These are phyloP conservation scores for Rubroshorea leprosula DNA, from an alignment of 345 rosid species.

Conservation along the genomic window DNA sequence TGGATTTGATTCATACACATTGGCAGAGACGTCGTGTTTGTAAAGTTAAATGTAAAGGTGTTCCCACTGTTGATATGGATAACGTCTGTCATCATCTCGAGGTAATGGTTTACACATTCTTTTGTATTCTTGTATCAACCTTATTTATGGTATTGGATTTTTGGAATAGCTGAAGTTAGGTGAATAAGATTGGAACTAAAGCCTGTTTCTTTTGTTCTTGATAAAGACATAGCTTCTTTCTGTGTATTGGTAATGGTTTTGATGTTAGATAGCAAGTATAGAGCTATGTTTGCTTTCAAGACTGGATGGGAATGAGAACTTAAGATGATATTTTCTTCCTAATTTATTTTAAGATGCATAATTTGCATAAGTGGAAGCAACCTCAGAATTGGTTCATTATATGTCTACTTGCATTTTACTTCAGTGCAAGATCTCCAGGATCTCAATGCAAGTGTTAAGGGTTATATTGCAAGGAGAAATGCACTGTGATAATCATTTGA, in stretches of 20 bases:
- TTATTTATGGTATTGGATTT: no score
- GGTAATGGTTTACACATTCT: constrained; percentile 31
- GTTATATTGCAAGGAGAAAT: background rate
- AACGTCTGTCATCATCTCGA: constrained; percentile 81
- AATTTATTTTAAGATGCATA: background rate
- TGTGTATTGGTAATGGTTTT: background rate
- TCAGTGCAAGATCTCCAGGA: background rate
- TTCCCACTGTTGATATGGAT: constrained; percentile 89
- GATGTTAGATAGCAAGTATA: background rate
- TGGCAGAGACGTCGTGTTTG: constrained; percentile 84
- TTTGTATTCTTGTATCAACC: background rate
- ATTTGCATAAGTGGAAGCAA: no score
- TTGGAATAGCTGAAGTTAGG: no score
- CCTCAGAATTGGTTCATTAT: background rate
- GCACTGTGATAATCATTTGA: background rate
- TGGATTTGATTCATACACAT: constrained; percentile 82
- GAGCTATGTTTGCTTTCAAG: background rate
- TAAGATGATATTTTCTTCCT: background rate
- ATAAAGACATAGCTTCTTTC: background rate
- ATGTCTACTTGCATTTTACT: background rate
- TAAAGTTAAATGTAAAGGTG: constrained; percentile 80
- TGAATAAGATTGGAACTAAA: background rate
- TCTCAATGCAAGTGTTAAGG: background rate
- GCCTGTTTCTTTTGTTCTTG: background rate
- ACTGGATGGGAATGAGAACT: background rate